These are phyloP conservation scores for Chrysosporium keratinophilum DNA, from an alignment of 2,329 filamentous ascomycete genomes.

Conservation along the genomic window DNA sequence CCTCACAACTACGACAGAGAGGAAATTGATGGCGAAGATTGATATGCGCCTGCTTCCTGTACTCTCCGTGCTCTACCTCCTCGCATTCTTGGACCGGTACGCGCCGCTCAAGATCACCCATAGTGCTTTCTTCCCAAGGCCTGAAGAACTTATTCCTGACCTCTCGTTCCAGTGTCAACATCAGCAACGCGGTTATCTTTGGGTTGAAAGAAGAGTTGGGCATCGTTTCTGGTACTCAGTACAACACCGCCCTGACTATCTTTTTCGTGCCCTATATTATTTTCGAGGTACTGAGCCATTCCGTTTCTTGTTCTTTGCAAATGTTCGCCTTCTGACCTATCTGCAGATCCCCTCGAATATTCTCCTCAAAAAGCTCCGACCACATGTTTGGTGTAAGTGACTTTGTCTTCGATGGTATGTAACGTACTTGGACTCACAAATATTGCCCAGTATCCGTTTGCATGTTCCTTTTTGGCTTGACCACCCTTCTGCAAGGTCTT, in stretches of 20 bases:
- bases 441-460: conserved; percentile 51
- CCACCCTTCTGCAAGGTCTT: conserved; percentile 65
- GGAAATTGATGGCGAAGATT: conserved; percentile 57
- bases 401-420: background rate
- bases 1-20: conserved; percentile 41
- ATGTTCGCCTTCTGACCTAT: background rate
- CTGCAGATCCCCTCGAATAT: conserved; percentile 62
- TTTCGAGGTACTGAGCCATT: conserved; percentile 46
- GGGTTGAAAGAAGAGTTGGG: conserved; percentile 52
- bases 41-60: conserved; percentile 63
- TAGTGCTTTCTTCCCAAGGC: conserved; percentile 5
- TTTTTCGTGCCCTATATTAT: conserved; percentile 73
- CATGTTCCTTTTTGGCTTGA: conserved; percentile 74
- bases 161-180: conserved; percentile 51
- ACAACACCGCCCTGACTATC: conserved; percentile 67
- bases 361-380: conserved; percentile 56
- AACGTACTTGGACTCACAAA: background rate
- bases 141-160: conserved; percentile 4
- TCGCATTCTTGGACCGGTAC: conserved; percentile 54
- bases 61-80: conserved; percentile 59
- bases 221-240: conserved; percentile 46
- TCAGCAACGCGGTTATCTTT: conserved; percentile 65
- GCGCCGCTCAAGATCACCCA: conserved; percentile 6
- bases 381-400: conserved; percentile 52
- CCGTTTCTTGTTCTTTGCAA: conserved; percentile 39